phyloP scores from a whole-genome alignment of 164 flowering plant genomes.

The Berberis thunbergii region DNA sequence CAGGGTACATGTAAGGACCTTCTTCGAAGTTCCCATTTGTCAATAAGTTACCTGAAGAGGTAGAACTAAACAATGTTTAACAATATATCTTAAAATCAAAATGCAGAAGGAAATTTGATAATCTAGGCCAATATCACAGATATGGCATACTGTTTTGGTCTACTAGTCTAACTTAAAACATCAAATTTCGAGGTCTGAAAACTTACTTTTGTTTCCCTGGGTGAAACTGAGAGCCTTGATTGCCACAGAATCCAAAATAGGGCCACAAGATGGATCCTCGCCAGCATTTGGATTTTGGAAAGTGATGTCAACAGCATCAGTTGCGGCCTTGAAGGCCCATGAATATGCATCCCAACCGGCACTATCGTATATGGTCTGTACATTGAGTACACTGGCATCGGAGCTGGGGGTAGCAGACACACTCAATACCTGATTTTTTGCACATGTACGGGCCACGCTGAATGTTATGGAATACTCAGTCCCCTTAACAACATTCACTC shows the following conservation, averaged over 20 bases:
- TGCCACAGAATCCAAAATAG: conserved; percentile 77
- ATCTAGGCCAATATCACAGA: too few species aligned
- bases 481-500: conserved; percentile 34
- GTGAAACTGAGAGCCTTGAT: conserved; percentile 63
- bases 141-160: conserved; percentile 30
- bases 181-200: background rate
- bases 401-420: conserved; percentile 32
- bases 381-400: conserved; percentile 28
- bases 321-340: conserved; percentile 44
- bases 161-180: too few species aligned
- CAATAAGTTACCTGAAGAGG: conserved; percentile 48
- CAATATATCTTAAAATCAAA: too few species aligned
- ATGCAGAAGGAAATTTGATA: too few species aligned
- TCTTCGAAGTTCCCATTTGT: conserved; percentile 82
- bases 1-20: conserved; percentile 69
- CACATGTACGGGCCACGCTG: conserved; percentile 71
- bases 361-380: conserved; percentile 66
- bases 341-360: conserved; percentile 55
- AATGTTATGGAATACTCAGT: conserved; percentile 56
- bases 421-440: conserved; percentile 51
- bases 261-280: conserved; percentile 97
- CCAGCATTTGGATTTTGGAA: conserved; percentile 80
- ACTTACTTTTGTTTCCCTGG: conserved; percentile 54
- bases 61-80: too few species aligned
- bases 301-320: conserved; percentile 17